A percentile compares a stretch with the other conserved stretches of the same genome.
Conservation (phyloP, 176 grass and related monocot genomes). For the Carex pumila region DNA sequence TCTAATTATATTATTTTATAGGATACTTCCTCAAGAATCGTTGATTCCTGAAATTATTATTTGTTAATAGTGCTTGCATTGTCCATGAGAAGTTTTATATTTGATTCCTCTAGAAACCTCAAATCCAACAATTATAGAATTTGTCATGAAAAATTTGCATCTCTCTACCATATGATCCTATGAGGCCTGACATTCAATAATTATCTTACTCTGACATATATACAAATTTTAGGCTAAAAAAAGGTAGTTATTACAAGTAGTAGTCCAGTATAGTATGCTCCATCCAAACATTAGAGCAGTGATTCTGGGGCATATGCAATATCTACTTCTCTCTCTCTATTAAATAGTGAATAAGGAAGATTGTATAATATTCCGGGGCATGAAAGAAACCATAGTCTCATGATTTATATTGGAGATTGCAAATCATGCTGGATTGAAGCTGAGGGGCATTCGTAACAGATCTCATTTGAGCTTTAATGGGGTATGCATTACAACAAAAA, state of each 20-base stretch:
- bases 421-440: not conserved
- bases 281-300: not conserved
- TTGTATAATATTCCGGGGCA: not conserved
- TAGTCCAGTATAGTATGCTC: not conserved
- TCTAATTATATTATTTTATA: not conserved
- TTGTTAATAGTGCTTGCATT: not conserved
- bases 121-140: not conserved
- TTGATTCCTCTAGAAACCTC: not conserved
- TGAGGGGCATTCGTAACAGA: not conserved
- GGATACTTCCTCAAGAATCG: not conserved
- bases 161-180: not conserved
- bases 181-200: not conserved
- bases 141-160: not conserved
- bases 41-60: not conserved
- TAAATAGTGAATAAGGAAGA: not conserved
- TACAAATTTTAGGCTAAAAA: not conserved
- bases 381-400: not conserved
- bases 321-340: not conserved
- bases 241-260: not conserved
- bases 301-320: not conserved
- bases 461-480: not conserved
- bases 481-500: not conserved
- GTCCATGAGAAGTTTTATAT: not conserved
- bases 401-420: not conserved
- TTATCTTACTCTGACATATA: not conserved